Percentiles rank a stretch among this genome's conserved stretches.
phyloP scores from a whole-genome alignment of 2,329 filamentous ascomycete species.

The Fonsecaea multimorphosa region DNA sequence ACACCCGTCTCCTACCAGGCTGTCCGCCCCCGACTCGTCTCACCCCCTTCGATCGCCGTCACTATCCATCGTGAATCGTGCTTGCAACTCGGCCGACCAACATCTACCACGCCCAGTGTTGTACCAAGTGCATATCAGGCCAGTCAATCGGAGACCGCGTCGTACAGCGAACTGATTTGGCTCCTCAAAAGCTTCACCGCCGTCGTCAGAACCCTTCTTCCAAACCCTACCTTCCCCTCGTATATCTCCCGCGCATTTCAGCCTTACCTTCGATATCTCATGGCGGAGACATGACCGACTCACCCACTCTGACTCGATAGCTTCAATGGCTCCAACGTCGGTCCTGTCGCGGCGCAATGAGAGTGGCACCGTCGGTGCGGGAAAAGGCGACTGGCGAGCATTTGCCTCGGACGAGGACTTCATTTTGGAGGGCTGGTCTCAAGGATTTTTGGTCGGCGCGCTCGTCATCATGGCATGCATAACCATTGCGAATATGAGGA shows the following conservation, averaged over 20 bases:
- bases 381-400: slow-evolving; percentile 35
- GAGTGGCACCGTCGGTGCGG: slow-evolving; percentile 18
- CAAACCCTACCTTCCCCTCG: not conserved
- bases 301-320: slow-evolving; percentile 10
- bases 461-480: slow-evolving; percentile 54
- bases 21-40: not conserved
- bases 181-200: not conserved
- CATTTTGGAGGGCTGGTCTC: slow-evolving; percentile 50
- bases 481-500: slow-evolving; percentile 52
- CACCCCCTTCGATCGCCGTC: not conserved
- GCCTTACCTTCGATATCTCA: not conserved
- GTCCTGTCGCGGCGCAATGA: slow-evolving; percentile 21
- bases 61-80: not conserved
- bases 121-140: not conserved
- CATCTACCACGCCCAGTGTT: not conserved
- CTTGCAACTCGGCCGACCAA: not conserved
- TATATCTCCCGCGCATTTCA: not conserved
- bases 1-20: not conserved
- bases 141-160: not conserved
- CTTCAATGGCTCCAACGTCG: slow-evolving; percentile 24
- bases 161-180: not conserved
- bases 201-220: not conserved
- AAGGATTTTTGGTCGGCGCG: slow-evolving; percentile 52
- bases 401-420: slow-evolving; percentile 38
- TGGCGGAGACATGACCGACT: not conserved